Base-by-base conservation (phyloP, 768 basidiomycete species). In the Pilatotrama ljubarskyi region DNA sequence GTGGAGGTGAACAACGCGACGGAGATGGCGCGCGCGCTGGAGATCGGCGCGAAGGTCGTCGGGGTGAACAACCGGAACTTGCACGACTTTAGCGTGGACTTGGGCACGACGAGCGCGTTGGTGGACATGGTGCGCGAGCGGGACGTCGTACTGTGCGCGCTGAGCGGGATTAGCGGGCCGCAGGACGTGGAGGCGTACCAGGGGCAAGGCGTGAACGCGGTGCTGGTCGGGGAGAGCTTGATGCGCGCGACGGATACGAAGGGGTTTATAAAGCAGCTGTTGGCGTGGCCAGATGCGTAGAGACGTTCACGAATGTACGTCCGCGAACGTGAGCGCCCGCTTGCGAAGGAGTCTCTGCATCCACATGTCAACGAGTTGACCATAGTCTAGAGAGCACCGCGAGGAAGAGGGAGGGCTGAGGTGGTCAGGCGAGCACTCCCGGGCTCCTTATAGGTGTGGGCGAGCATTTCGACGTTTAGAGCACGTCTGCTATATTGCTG, bases 1-100 rank as follows among this genome's bases (percentile, higher is more conserved):
- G 97, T 99, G 17, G 97, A 99, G 75, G 96, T 99, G 51, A 98
- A 98, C 77, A 98, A 95, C 66, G 85, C 90, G 8, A 82, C 80
- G 36, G 97, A 99, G 77, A 94, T 99, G 86, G 82, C 84, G 59
- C 71, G 86, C 36, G 97, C 96, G 8, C 82, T 98, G 37, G 84
- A 84, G 15, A 81, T 98, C 38, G 89, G 89, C 13, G 86, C 95
- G 24, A 93, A 91, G 68, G 89, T 98, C 60, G 91, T 98, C 61
- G 97, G 97, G 4, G 95, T 99, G 55, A 99, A 99, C 77, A 99
- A 99, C 75, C 86, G 97, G 40, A 98, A 99, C 73, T 75, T 99
- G 53, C 96, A 99, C 75, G 84, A 95, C 70, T 98, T 99, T 77
- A 77, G 93, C 55, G 97, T 99, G 46, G 97, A 99, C 73, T 97